Percentiles rank a stretch among this genome's conserved stretches.
phyloP scores from a whole-genome alignment of 2,329 filamentous ascomycete species.

The Chaetothyriales sp. region DNA sequence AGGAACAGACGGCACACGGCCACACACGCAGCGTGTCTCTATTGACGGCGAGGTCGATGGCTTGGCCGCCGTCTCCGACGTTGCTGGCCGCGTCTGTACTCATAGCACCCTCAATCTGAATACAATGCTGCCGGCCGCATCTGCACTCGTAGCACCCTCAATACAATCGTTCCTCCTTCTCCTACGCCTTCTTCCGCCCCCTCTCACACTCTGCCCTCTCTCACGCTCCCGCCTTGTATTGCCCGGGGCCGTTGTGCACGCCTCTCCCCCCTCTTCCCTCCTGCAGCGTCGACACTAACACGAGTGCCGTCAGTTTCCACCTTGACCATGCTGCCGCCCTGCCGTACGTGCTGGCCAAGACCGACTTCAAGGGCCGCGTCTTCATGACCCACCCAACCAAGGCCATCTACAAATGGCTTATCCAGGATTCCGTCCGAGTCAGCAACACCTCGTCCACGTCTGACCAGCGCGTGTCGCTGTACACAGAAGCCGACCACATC shows the following conservation, averaged over 20 bases:
- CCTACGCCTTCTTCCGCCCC: conserved; percentile 3
- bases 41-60: not conserved
- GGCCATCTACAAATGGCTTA: conserved; percentile 99
- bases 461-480: conserved; percentile 55
- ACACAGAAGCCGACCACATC: conserved; percentile 88
- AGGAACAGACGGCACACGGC: not conserved
- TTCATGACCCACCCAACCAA: conserved; percentile 99
- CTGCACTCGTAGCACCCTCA: not conserved
- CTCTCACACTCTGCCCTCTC: too few relatives aligned
- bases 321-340: conserved; percentile 97
- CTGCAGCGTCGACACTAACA: not conserved
- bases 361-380: conserved; percentile 88
- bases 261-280: too few relatives aligned
- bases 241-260: not conserved
- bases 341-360: conserved; percentile 93
- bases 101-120: not conserved
- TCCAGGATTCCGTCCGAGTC: conserved; percentile 90
- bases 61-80: not conserved
- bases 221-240: conserved; percentile 1
- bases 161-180: conserved; percentile 3
- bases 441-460: conserved; percentile 53
- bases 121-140: not conserved
- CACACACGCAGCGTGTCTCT: not conserved
- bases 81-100: not conserved
- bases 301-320: conserved; percentile 59